These are phyloP conservation scores for Blumeria graminis DNA, from an alignment of 2,329 filamentous ascomycete species.

Conservation along the genomic window DNA sequence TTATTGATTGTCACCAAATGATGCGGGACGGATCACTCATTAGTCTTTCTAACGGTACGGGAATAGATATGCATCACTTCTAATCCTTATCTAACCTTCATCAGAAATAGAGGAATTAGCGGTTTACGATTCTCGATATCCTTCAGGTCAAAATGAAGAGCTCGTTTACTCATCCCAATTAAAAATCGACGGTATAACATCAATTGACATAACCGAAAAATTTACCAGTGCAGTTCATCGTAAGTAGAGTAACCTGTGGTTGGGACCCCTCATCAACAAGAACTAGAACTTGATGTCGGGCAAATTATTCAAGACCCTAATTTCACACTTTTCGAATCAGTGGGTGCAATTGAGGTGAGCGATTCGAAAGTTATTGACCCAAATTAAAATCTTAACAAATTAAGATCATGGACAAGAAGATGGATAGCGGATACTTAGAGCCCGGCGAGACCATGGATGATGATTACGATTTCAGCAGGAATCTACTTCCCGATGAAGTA, in stretches of 20 bases:
- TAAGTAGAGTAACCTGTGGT: slow-evolving; percentile 15
- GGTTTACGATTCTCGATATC: too few species aligned
- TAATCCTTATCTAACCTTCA: too few species aligned
- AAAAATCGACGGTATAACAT: slow-evolving; percentile 24
- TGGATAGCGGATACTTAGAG: slow-evolving; percentile 77
- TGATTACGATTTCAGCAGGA: slow-evolving; percentile 47
- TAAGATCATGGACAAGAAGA: slow-evolving; percentile 96
- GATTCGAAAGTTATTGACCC: slow-evolving; percentile 19
- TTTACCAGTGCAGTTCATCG: slow-evolving; percentile 29
- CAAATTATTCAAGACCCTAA: slow-evolving; percentile 81
- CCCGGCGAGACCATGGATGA: slow-evolving; percentile 65
- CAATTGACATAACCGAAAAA: slow-evolving; percentile 31
- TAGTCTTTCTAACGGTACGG: too few species aligned
- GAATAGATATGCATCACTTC: too few species aligned
- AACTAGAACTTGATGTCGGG: slow-evolving; percentile 46
- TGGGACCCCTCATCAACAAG: too few species aligned
- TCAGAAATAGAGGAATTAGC: too few species aligned
- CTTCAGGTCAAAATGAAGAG: too few species aligned
- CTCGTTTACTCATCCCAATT: slow-evolving; percentile 8
- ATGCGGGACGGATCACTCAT: too few species aligned
- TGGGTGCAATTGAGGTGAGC: slow-evolving; percentile 62
- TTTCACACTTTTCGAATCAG: slow-evolving; percentile 86
- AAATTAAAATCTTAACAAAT: not conserved
- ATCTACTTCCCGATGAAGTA: slow-evolving; percentile 52
- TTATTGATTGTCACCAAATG: too few species aligned